These are phyloP conservation scores for Babesia gibsoni DNA, from an alignment of 169 alveolate species.

Conservation along the genomic window DNA sequence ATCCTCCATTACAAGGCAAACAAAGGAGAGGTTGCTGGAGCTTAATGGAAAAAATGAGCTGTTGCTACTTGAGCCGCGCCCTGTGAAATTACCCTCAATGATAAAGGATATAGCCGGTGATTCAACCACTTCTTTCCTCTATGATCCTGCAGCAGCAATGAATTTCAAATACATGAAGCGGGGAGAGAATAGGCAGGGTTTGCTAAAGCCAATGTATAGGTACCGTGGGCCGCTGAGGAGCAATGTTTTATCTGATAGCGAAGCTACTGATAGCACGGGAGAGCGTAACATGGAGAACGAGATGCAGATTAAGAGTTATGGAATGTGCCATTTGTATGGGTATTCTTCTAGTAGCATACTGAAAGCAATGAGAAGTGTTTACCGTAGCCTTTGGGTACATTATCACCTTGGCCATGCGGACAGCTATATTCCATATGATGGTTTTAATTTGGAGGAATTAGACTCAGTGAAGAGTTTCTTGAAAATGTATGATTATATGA, in stretches of 20 bases:
- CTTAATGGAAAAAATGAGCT: neutral
- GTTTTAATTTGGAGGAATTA: neutral
- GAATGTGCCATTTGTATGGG: no score
- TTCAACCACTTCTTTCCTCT: neutral
- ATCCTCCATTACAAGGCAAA: neutral
- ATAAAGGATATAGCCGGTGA: neutral
- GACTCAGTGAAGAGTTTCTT: neutral
- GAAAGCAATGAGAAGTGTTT: slow-evolving; percentile 6
- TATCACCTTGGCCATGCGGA: slow-evolving; percentile 9
- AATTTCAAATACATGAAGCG: slow-evolving; percentile 35
- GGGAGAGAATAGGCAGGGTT: slow-evolving; percentile 21
- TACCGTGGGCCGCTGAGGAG: no score
- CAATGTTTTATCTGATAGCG: no score
- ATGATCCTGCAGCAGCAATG: slow-evolving; percentile 29
- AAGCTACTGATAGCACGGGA: no score
- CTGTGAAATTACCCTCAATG: neutral
- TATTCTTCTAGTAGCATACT: no score
- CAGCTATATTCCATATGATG: neutral
- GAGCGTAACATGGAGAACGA: no score
- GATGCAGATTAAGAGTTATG: no score
- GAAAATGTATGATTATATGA: neutral
- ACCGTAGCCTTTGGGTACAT: slow-evolving; percentile 22
- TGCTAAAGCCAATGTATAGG: no score
- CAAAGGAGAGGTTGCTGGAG: neutral
- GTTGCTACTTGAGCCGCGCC: neutral